phyloP scores from a whole-genome alignment of 495 filamentous ascomycete genomes.

The Xylaria venustula region DNA sequence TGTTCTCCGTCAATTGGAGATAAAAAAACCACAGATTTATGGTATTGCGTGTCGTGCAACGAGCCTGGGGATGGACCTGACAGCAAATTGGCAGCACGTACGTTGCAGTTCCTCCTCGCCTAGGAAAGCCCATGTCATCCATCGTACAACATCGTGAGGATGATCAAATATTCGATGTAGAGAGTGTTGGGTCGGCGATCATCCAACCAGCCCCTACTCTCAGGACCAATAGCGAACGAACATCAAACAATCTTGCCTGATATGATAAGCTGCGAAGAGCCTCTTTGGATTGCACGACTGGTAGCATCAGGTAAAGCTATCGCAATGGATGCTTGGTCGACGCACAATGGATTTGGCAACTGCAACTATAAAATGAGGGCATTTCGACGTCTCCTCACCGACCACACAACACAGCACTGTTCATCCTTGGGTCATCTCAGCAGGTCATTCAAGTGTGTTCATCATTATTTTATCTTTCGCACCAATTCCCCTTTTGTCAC shows the following conservation, averaged over 20 bases:
- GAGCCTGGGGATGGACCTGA: not conserved
- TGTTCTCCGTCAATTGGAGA: not conserved
- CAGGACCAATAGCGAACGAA: slow-evolving; percentile 8
- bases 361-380: slow-evolving; percentile 11
- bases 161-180: slow-evolving; percentile 5
- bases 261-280: slow-evolving; percentile 15
- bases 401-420: slow-evolving; percentile 2
- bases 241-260: not conserved
- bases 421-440: slow-evolving; percentile 5
- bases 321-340: not conserved
- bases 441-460: slow-evolving; percentile 2
- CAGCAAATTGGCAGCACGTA: not conserved
- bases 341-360: not conserved
- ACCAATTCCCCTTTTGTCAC: not conserved
- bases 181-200: slow-evolving; percentile 7
- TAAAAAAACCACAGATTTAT: not conserved
- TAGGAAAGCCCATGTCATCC: slow-evolving; percentile 5
- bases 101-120: slow-evolving; percentile 5
- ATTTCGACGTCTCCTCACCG: not conserved
- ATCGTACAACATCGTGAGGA: slow-evolving; percentile 17
- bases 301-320: slow-evolving; percentile 1
- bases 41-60: slow-evolving; percentile 12
- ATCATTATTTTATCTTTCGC: slow-evolving; percentile 5
- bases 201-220: slow-evolving; percentile 9
- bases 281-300: slow-evolving; percentile 13